Percentiles rank a stretch among this genome's conserved stretches.
Evolutionary conservation across 2,329 filamentous ascomycete species (phyloP).

Genomic region (Microdochium bolleyi): DNA sequence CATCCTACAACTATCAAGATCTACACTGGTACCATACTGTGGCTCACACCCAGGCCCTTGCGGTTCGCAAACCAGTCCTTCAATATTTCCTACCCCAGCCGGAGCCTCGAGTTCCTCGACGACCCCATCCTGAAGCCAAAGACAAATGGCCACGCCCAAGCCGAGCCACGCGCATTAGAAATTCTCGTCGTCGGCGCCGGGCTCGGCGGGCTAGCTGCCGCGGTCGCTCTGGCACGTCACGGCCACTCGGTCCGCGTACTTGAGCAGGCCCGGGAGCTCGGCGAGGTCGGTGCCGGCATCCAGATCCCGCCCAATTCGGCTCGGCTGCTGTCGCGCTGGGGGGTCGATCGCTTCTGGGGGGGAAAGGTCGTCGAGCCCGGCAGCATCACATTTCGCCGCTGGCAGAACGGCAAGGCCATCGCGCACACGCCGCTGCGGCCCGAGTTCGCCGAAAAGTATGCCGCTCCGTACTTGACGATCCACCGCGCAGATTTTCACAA

Average conservation of each 20-base stretch:
- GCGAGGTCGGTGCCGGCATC: constrained; percentile 32
- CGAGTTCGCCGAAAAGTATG: constrained; percentile 20
- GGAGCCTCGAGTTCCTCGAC: constrained; percentile 27
- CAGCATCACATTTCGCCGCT: constrained; percentile 24
- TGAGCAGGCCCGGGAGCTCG: constrained; percentile 27
- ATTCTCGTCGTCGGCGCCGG: constrained; percentile 30
- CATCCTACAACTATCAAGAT: background rate
- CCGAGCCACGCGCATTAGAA: constrained; percentile 12
- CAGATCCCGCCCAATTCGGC: constrained; percentile 28
- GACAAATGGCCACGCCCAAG: constrained; percentile 21
- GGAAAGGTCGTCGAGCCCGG: constrained; percentile 17
- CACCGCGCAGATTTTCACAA: constrained; percentile 22
- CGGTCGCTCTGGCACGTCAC: constrained; percentile 23
- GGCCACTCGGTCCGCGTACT: constrained; percentile 29
- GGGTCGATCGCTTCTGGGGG: constrained; percentile 17
- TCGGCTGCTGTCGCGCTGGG: constrained; percentile 21
- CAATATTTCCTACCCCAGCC: constrained; percentile 19
- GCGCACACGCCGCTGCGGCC: constrained; percentile 22
- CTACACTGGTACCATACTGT: background rate
- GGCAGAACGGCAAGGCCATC: constrained; percentile 20
- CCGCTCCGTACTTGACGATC: constrained; percentile 19
- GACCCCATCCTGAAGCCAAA: constrained; percentile 14
- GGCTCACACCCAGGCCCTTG: background rate
- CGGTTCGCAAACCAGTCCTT: constrained; percentile 9
- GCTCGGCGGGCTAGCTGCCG: constrained; percentile 30